These are phyloP conservation scores for Cercospora sojina DNA, from an alignment of 2,329 filamentous ascomycete species.

Conservation along the genomic window DNA sequence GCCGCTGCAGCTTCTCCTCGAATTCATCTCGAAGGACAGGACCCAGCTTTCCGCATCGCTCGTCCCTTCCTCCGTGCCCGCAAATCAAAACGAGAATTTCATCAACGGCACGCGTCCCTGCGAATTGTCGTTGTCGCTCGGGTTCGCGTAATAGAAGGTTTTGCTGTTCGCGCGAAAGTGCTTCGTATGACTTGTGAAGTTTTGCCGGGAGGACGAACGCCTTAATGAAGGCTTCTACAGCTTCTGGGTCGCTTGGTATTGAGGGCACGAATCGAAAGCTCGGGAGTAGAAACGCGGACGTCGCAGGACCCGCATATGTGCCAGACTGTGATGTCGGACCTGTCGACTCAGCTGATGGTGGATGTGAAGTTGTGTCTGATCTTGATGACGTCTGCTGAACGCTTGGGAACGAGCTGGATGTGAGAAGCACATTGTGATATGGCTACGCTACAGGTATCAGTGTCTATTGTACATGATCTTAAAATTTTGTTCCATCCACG, in stretches of 20 bases:
- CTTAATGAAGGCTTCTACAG: slow-evolving; percentile 56
- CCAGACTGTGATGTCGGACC: background rate
- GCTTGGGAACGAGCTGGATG: slow-evolving; percentile 72
- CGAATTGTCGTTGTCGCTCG: slow-evolving; percentile 48
- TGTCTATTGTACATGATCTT: slow-evolving; percentile 8
- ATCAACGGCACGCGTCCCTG: slow-evolving; percentile 59
- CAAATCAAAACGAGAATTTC: slow-evolving; percentile 82
- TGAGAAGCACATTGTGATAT: slow-evolving; percentile 75
- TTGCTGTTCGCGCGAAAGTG: slow-evolving; percentile 56
- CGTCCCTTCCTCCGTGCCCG: slow-evolving; percentile 79
- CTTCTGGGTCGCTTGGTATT: slow-evolving; percentile 63
- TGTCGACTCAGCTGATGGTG: slow-evolving; percentile 11
- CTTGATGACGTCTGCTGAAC: slow-evolving; percentile 30
- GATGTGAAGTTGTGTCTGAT: background rate
- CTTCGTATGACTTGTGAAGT: slow-evolving; percentile 61
- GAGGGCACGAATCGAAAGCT: slow-evolving; percentile 77
- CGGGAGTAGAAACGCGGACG: slow-evolving; percentile 75
- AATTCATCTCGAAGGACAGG: slow-evolving; percentile 73
- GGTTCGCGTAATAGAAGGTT: slow-evolving; percentile 48
- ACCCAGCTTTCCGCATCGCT: slow-evolving; percentile 76
- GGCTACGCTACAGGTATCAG: slow-evolving; percentile 56
- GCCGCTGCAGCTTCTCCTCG: slow-evolving; percentile 54
- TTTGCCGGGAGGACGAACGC: slow-evolving; percentile 64
- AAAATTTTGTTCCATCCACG: slow-evolving; percentile 28
- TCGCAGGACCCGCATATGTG: no score